Evolutionary conservation across 106 monocot species (phyloP).

Genomic region (Ottelia alismoides): DNA sequence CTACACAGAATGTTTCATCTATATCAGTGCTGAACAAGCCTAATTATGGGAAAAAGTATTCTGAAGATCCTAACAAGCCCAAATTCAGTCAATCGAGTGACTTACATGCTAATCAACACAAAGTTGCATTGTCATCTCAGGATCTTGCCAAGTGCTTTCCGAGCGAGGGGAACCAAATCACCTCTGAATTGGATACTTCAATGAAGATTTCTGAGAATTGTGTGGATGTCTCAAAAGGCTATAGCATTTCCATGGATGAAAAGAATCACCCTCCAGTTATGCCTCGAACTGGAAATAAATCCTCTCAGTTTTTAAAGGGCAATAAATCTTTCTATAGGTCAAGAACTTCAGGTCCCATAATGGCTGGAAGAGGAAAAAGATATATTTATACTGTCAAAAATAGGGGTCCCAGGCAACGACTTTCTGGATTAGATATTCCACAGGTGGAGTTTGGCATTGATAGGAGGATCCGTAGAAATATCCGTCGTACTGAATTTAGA

Average conservation of each 20-base stretch:
- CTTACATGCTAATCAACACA: background rate
- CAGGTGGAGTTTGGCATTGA: slow-evolving; percentile 32
- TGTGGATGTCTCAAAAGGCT: slow-evolving; percentile 14
- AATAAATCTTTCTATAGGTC: slow-evolving; percentile 19
- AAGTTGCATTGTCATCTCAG: slow-evolving; percentile 7
- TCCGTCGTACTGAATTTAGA: slow-evolving; percentile 8
- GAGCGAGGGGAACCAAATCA: background rate
- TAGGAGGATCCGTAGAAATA: slow-evolving; percentile 28
- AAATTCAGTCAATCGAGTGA: slow-evolving; percentile 6
- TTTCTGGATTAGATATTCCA: slow-evolving; percentile 21
- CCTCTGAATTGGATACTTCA: background rate
- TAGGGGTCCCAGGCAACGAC: slow-evolving; percentile 18
- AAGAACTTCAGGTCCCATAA: slow-evolving; percentile 21
- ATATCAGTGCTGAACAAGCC: background rate
- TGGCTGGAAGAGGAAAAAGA: slow-evolving; percentile 39
- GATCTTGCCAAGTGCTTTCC: background rate
- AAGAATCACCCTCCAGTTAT: slow-evolving; percentile 15
- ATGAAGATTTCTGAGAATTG: slow-evolving; percentile 5
- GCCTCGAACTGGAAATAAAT: slow-evolving; percentile 3
- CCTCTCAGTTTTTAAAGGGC: slow-evolving; percentile 11
- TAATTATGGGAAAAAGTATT: background rate
- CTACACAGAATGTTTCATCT: slow-evolving; percentile 16
- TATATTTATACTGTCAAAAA: slow-evolving; percentile 39
- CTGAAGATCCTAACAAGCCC: slow-evolving; percentile 6
- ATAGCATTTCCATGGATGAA: slow-evolving; percentile 11